phyloP scores from a whole-genome alignment of 805 yeast genomes.

The Candida alai region DNA sequence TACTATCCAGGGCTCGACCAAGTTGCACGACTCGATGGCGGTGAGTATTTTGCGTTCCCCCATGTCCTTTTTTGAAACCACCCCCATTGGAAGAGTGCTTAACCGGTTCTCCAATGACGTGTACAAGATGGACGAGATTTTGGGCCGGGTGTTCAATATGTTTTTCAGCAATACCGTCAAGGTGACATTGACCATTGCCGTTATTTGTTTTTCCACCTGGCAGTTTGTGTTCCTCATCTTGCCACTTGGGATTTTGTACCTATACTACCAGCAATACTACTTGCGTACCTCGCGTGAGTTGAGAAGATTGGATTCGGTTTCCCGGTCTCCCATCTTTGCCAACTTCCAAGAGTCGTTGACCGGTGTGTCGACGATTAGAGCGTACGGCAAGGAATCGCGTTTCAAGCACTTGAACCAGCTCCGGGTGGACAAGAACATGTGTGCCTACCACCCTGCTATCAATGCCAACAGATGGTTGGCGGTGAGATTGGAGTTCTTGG shows the following conservation, averaged over 20 bases:
- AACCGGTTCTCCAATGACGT: constrained; percentile 91
- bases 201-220: constrained; percentile 87
- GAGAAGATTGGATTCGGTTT: constrained; percentile 76
- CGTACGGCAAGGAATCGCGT: constrained; percentile 62
- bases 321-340: constrained; percentile 77
- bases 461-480: constrained; percentile 98
- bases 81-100: constrained; percentile 89
- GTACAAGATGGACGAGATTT: constrained; percentile 78
- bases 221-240: constrained; percentile 66
- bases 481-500: constrained; percentile 86
- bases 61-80: constrained; percentile 92
- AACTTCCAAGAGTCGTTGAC: constrained; percentile 79
- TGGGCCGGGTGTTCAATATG: constrained; percentile 67
- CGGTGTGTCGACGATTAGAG: constrained; percentile 74
- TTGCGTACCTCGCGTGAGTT: constrained; percentile 75
- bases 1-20: constrained; percentile 76
- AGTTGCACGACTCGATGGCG: constrained; percentile 74
- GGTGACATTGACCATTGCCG: constrained; percentile 71
- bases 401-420: constrained; percentile 61
- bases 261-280: constrained; percentile 73
- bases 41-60: constrained; percentile 75
- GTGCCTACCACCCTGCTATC: constrained; percentile 88
- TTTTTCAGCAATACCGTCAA: constrained; percentile 59
- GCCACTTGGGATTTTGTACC: constrained; percentile 65
- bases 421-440: constrained; percentile 80